These are phyloP conservation scores for Dothistroma pini DNA, from an alignment of 2,329 filamentous ascomycete species.

Conservation along the genomic window DNA sequence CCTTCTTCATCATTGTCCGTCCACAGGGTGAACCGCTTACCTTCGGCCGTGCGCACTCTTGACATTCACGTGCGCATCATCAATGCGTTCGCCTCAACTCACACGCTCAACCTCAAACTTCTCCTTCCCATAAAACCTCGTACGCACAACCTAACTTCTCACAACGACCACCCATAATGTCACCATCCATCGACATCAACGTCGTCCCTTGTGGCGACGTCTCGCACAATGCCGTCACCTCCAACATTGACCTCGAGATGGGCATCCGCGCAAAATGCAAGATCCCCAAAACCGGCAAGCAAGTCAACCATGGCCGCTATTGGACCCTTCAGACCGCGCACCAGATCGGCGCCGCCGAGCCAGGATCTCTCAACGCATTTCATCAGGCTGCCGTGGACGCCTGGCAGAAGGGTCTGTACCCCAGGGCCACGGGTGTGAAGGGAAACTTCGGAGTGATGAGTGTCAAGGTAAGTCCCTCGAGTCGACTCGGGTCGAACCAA, in stretches of 20 bases:
- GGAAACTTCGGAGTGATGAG: not conserved
- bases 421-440: not conserved
- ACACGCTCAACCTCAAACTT: not conserved
- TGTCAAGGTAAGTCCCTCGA: not conserved
- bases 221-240: not conserved
- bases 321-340: not conserved
- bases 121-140: not conserved
- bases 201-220: not conserved
- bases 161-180: not conserved
- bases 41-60: not conserved
- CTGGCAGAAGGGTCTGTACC: not conserved
- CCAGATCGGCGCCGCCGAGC: not conserved
- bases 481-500: not conserved
- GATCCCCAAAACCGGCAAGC: not conserved
- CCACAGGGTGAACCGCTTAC: not conserved
- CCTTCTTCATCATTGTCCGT: not conserved
- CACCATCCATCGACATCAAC: not conserved
- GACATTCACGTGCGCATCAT: not conserved
- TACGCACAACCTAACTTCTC: not conserved
- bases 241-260: not conserved
- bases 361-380: not conserved
- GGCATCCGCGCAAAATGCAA: not conserved
- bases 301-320: not conserved
- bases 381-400: not conserved
- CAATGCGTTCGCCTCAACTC: not conserved